Conservation (phyloP, 495 filamentous ascomycete species). For the Endocarpon pusillum region DNA sequence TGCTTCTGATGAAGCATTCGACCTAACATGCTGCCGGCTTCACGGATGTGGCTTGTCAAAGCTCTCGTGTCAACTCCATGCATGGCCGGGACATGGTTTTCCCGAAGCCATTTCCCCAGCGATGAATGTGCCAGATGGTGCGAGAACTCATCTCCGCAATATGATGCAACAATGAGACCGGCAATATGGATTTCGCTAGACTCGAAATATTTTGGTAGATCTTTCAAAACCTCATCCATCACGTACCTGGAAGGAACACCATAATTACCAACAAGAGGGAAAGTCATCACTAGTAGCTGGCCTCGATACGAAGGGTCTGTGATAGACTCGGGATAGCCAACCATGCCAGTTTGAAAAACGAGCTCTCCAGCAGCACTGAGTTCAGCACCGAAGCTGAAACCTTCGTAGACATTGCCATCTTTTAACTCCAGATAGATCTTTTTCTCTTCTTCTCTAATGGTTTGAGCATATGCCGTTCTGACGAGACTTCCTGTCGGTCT, state of each 20-base stretch:
- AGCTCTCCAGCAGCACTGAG: slow-evolving; percentile 89
- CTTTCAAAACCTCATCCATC: slow-evolving; percentile 61
- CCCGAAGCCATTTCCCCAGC: slow-evolving; percentile 84
- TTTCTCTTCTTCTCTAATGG: slow-evolving; percentile 31
- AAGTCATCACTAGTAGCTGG: slow-evolving; percentile 82
- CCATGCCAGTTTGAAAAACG: slow-evolving; percentile 99
- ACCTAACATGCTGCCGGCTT: slow-evolving; percentile 92
- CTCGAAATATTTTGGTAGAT: slow-evolving; percentile 83
- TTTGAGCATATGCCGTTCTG: slow-evolving; percentile 30
- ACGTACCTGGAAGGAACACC: slow-evolving; percentile 77
- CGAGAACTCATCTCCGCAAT: slow-evolving; percentile 84
- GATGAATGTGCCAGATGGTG: slow-evolving; percentile 84
- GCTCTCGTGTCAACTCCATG: slow-evolving; percentile 90
- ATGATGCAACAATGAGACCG: slow-evolving; percentile 75
- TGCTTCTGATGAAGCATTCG: slow-evolving; percentile 61
- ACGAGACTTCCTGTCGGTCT: slow-evolving; percentile 15
- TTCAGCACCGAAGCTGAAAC: slow-evolving; percentile 85
- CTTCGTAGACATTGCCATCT: slow-evolving; percentile 76
- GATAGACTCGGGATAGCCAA: slow-evolving; percentile 90
- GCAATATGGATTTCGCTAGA: slow-evolving; percentile 81
- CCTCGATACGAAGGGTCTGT: slow-evolving; percentile 88
- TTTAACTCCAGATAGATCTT: slow-evolving; percentile 73
- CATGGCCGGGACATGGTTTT: slow-evolving; percentile 89
- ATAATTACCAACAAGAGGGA: slow-evolving; percentile 86
- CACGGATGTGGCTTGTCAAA: slow-evolving; percentile 80